Evolutionary conservation across 352 stramenopile species (phyloP), one percentile per base, ranked within the genome.

Genomic region (Pythium phragmiticola): DNA sequence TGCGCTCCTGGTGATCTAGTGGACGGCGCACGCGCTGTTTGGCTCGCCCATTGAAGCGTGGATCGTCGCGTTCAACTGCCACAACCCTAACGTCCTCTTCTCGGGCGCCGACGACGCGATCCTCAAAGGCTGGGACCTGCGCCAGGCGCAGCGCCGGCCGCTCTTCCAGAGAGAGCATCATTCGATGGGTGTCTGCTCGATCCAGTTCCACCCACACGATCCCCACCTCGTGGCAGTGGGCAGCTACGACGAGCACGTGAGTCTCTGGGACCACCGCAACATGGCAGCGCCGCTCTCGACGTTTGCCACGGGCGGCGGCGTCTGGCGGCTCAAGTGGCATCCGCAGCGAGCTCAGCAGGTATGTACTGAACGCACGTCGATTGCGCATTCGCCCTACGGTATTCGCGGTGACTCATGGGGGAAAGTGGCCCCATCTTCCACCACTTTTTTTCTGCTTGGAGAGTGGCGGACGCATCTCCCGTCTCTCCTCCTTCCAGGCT

Each of bases 311-410:
- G 86, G 84, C 17, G 86, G 86, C 41, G 86, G 86, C 42, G 80
- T 95, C 45, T 95, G 86, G 86, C 79, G 86, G 39, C 70, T 95
- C 39, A 95, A 95, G 65, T 95, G 86, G 86, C 82, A 95, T 17
- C 82, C 86, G 5, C 63, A 63, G 7, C 63, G 63, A 16, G 61
- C 9, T 45, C 62, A 69, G 23, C 75, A 92, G 79, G 82, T 89
- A 68, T 46, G 54, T n/a, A 26, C 16, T 48, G 41, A 34, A n/a
- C 26, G 5, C 7, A 34, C 28, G 7, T 33, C 37, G 5, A 39
- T 56, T 53, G 41, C 42, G 36, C 37, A 62, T 52, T 30, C 52
- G 30, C 42, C 26, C 26, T 30, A 30, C 26, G 26, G 26, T 30
- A 16, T 45, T 63, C 16, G 5, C 3, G 63, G 36, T 67, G 60